phyloP scores from a whole-genome alignment of 139 green algal species.

The Diplosphaera chodatii region DNA sequence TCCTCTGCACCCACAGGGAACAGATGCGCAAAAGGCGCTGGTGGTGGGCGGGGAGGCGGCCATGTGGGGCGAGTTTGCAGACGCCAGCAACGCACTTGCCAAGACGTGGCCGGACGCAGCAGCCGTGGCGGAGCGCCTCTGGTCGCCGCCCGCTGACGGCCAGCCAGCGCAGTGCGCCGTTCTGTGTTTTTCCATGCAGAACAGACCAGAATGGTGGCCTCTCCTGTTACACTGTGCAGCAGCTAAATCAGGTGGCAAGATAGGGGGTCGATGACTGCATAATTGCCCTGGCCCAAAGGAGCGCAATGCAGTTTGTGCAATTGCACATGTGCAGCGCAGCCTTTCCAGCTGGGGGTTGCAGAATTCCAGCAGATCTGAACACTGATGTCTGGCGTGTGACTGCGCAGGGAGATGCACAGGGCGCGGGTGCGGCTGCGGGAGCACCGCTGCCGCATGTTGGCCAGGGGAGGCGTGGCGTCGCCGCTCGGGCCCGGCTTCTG shows the following conservation, averaged over 20 bases:
- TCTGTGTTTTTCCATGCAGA: no score
- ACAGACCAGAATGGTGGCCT: no score
- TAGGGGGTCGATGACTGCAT: no score
- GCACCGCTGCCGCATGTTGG: constrained; percentile 44
- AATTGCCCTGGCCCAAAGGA: no score
- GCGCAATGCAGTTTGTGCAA: no score
- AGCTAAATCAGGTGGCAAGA: no score
- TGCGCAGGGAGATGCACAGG: constrained; percentile 19
- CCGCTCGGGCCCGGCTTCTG: constrained; percentile 37
- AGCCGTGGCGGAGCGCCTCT: constrained; percentile 56
- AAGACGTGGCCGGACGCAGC: constrained; percentile 42
- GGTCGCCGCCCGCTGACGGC: constrained; percentile 17
- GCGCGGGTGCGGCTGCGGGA: constrained; percentile 15
- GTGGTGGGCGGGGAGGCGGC: constrained; percentile 45
- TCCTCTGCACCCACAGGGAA: not conserved
- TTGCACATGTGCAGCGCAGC: no score
- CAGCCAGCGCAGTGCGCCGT: not conserved
- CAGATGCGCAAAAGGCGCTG: constrained; percentile 20
- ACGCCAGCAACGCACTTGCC: constrained; percentile 40
- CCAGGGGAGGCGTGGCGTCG: constrained; percentile 22
- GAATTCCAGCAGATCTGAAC: no score
- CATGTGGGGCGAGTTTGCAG: constrained; percentile 53
- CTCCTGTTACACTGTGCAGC: no score
- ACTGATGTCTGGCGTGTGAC: no score
- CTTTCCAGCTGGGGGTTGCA: no score